Percentiles rank a stretch among this genome's conserved stretches.
Conservation (phyloP, 2,329 filamentous ascomycete genomes). For the Penicillium sp. region DNA sequence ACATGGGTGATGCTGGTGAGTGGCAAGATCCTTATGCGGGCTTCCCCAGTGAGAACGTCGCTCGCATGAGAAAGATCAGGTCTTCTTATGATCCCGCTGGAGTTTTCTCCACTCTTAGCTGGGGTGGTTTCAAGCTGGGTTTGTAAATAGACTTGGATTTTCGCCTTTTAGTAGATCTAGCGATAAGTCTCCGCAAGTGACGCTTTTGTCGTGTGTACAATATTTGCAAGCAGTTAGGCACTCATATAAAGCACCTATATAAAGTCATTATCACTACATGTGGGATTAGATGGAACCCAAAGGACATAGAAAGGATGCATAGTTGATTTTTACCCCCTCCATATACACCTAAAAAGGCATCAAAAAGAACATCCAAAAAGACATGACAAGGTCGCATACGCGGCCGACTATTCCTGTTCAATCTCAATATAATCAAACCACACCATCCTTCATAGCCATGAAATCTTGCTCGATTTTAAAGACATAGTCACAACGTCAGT, state of each 20-base stretch:
- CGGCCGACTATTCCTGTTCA: not conserved
- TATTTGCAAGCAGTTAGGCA: too few relatives aligned
- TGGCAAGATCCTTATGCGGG: constrained; percentile 39
- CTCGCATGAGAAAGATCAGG: constrained; percentile 33
- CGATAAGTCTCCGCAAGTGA: not conserved
- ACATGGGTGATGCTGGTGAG: constrained; percentile 42
- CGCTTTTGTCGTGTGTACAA: not conserved
- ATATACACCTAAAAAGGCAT: too few relatives aligned
- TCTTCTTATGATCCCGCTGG: constrained; percentile 35
- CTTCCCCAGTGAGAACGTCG: constrained; percentile 37
- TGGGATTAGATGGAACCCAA: too few relatives aligned
- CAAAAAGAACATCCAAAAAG: too few relatives aligned
- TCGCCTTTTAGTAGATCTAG: not conserved
- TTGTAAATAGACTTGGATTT: not conserved
- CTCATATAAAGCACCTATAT: too few relatives aligned
- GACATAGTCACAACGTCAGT: not conserved
- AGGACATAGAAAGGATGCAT: too few relatives aligned
- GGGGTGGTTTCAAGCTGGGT: constrained; percentile 39
- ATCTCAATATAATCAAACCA: not conserved
- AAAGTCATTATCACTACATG: too few relatives aligned
- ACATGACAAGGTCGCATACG: too few relatives aligned
- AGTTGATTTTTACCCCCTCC: too few relatives aligned
- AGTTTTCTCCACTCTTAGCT: constrained; percentile 36
- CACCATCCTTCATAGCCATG: not conserved
- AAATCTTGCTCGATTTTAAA: too few relatives aligned